Conservation (phyloP, 306 rosid species). For the Myrica gale region DNA sequence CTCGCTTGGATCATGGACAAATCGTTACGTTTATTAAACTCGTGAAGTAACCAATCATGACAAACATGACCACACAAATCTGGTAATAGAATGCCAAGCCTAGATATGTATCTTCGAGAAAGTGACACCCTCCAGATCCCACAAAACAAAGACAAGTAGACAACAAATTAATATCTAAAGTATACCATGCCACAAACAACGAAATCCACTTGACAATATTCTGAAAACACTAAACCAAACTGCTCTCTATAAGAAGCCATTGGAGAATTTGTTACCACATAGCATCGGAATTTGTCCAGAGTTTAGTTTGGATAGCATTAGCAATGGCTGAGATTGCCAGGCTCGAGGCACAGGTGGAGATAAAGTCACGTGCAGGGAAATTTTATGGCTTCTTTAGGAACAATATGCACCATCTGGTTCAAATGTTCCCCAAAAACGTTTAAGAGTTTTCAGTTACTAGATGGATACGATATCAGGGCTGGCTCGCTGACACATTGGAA, state of each 20-base stretch:
- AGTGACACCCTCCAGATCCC: background rate
- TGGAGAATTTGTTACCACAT: background rate
- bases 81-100: background rate
- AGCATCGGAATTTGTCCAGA: background rate
- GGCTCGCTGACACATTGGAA: conserved; percentile 8
- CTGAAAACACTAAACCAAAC: background rate
- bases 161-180: background rate
- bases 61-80: too few relatives aligned
- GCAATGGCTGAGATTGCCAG: conserved; percentile 15
- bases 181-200: background rate
- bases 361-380: conserved; percentile 18
- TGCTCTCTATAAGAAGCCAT: background rate
- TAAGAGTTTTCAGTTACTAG: conserved; percentile 16
- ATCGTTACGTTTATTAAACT: too few relatives aligned
- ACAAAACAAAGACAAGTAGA: background rate
- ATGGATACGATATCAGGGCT: conserved; percentile 17
- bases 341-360: conserved; percentile 23
- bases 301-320: background rate
- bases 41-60: too few relatives aligned
- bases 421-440: conserved; percentile 19
- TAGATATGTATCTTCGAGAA: background rate
- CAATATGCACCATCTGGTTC: conserved; percentile 22
- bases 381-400: conserved; percentile 27
- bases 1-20: too few relatives aligned
- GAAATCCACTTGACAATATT: background rate